Base-by-base conservation (phyloP, 768 basidiomycete genomes). In the Paxillus rubicundulus region DNA sequence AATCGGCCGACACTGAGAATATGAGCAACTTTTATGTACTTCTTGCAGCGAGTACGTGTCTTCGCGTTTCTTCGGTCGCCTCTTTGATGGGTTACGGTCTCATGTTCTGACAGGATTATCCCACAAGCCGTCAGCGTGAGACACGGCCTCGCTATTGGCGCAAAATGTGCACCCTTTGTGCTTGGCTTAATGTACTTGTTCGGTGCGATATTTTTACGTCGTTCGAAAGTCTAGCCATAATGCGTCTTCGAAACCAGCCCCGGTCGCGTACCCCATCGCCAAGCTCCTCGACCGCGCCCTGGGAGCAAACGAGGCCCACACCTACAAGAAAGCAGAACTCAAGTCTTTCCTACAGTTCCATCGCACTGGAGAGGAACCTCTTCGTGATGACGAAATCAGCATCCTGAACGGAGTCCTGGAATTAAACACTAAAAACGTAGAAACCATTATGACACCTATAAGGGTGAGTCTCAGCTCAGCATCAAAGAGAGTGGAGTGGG, bases 311-410 rank as follows among this genome's bases (percentile, higher is more conserved):
- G 89, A 90, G 58, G 75, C 74, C 0, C 76, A 82, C 38, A 89
- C 86, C 0, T 92, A 92, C 72, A 91, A 90, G 62, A 92, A 92
- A 66, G 88, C 87, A 0, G 84, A 87, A 53, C 76, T 88, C 38
- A 86, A 86, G 58, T 85, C 85, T 0, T 91, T 92, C 71, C 75
- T 92, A 12, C 84, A 86, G 49, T 89, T 91, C 64, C 87, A 91
- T 61, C 81, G 87, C 21, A 82, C 79, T 0, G 89, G 87, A 6
- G 82, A 87, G 59, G 89, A 91, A 42, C 78, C 79, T 0, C 75
- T 92, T 1, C 76, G 87, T 5, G 89, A 91, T 61, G 89, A 91
- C 48, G 89, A 92, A 62, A 88, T 92, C 34, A 77, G 80, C 52
- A 92, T 92, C 42, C 71, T 92, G 43, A 90, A 89, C 61, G 88